These are phyloP conservation scores for Actinomortierella wolfii DNA, from an alignment of 371 early-diverging fungal genomes.

Conservation along the genomic window DNA sequence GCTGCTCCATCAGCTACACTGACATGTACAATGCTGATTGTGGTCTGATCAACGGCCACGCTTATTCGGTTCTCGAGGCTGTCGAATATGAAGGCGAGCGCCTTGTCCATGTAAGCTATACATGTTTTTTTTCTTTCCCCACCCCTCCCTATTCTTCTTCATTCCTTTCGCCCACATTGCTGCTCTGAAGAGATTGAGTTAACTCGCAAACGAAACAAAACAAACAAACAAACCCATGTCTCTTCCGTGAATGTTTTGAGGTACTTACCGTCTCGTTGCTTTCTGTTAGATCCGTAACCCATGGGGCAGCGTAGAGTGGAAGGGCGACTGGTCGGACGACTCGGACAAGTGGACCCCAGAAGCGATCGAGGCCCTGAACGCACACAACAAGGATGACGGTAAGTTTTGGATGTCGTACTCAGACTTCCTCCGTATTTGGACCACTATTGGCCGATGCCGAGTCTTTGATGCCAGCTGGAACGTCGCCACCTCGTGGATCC, in stretches of 20 bases:
- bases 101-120: slow-evolving; percentile 2
- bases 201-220: too few species aligned
- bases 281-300: slow-evolving; percentile 34
- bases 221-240: too few species aligned
- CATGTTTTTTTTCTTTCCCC: too few species aligned
- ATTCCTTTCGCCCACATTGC: too few species aligned
- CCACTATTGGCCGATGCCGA: slow-evolving; percentile 11
- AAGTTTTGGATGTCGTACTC: slow-evolving; percentile 47
- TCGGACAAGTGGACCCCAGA: slow-evolving; percentile 37
- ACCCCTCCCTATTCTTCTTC: too few species aligned
- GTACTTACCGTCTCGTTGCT: too few species aligned
- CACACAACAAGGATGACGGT: slow-evolving; percentile 28
- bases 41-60: slow-evolving; percentile 25
- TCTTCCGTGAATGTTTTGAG: too few species aligned
- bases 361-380: slow-evolving; percentile 13
- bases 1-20: slow-evolving; percentile 15
- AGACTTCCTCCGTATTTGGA: slow-evolving; percentile 34
- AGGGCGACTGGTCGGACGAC: slow-evolving; percentile 36
- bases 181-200: too few species aligned
- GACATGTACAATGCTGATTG: slow-evolving; percentile 18
- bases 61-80: slow-evolving; percentile 24
- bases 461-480: slow-evolving; percentile 21
- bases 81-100: slow-evolving; percentile 19
- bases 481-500: slow-evolving; percentile 14
- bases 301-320: slow-evolving; percentile 41